Evolutionary conservation across 2,329 filamentous ascomycete genomes (phyloP).

Genomic region (Pestalotiopsis fici): DNA sequence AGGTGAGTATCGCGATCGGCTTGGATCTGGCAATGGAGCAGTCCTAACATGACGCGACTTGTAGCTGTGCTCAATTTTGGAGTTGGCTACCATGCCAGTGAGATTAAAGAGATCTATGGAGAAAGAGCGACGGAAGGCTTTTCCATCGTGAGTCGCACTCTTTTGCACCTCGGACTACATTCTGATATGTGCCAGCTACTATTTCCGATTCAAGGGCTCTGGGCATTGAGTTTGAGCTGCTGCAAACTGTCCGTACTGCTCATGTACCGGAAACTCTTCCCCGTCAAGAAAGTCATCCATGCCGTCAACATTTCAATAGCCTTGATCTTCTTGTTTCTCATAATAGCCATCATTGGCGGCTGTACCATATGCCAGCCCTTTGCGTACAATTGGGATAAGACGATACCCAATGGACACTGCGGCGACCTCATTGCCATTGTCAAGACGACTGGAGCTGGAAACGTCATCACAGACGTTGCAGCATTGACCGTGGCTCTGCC

Average conservation of each 20-base stretch:
- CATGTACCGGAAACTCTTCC: slow-evolving; percentile 5
- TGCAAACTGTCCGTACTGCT: slow-evolving; percentile 11
- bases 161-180: background rate
- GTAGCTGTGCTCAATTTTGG: background rate
- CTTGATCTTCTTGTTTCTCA: background rate
- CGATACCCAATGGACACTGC: slow-evolving; percentile 3
- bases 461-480: slow-evolving; percentile 10
- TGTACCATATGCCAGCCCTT: slow-evolving; percentile 10
- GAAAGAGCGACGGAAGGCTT: background rate
- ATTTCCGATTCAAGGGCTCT: background rate
- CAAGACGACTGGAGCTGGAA: slow-evolving; percentile 2
- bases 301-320: background rate
- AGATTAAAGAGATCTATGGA: background rate
- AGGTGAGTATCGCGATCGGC: background rate
- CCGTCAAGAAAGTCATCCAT: background rate
- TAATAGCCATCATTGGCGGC: background rate
- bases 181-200: background rate
- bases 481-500: slow-evolving; percentile 6
- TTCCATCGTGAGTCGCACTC: background rate
- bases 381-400: slow-evolving; percentile 8
- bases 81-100: background rate
- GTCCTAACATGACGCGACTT: background rate
- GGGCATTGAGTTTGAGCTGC: slow-evolving; percentile 6
- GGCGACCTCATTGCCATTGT: background rate
- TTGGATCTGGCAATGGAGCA: background rate